These are phyloP conservation scores for Malassezia globosa DNA, from an alignment of 1,284 basidiomycete genomes.

Conservation along the genomic window DNA sequence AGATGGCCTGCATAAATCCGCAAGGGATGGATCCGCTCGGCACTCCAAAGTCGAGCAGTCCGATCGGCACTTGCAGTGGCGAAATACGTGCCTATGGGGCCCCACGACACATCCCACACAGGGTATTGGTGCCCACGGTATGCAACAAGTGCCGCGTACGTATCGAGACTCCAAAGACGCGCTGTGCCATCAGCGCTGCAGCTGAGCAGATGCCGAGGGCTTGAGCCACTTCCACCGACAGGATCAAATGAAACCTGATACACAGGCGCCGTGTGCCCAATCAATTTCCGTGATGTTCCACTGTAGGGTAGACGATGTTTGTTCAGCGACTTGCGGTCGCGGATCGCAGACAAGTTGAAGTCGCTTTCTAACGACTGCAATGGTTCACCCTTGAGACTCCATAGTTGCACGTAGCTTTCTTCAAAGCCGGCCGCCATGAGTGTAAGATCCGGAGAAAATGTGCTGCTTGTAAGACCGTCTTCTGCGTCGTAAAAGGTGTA, in stretches of 20 bases:
- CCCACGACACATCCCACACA: slow-evolving; percentile 98
- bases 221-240: slow-evolving; percentile 66
- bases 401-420: slow-evolving; percentile 87
- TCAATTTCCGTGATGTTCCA: slow-evolving; percentile 60
- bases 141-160: slow-evolving; percentile 79
- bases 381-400: slow-evolving; percentile 88
- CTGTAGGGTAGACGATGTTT: slow-evolving; percentile 24
- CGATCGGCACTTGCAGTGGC: slow-evolving; percentile 86
- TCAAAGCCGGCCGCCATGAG: slow-evolving; percentile 93
- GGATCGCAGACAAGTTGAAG: slow-evolving; percentile 58
- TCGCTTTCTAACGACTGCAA: slow-evolving; percentile 66
- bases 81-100: slow-evolving; percentile 94
- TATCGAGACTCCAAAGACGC: slow-evolving; percentile 90
- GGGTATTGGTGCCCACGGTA: slow-evolving; percentile 95
- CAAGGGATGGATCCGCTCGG: slow-evolving; percentile 74
- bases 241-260: slow-evolving; percentile 92
- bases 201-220: slow-evolving; percentile 79
- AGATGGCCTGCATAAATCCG: slow-evolving; percentile 91
- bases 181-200: slow-evolving; percentile 85
- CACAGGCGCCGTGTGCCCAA: slow-evolving; percentile 92
- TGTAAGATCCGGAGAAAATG: slow-evolving; percentile 78
- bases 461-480: slow-evolving; percentile 57
- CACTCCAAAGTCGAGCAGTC: slow-evolving; percentile 90
- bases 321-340: slow-evolving; percentile 50
- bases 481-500: slow-evolving; percentile 46